These are phyloP conservation scores for Globisporangium carolinianum DNA, from an alignment of 352 stramenopile species.

Conservation along the genomic window DNA sequence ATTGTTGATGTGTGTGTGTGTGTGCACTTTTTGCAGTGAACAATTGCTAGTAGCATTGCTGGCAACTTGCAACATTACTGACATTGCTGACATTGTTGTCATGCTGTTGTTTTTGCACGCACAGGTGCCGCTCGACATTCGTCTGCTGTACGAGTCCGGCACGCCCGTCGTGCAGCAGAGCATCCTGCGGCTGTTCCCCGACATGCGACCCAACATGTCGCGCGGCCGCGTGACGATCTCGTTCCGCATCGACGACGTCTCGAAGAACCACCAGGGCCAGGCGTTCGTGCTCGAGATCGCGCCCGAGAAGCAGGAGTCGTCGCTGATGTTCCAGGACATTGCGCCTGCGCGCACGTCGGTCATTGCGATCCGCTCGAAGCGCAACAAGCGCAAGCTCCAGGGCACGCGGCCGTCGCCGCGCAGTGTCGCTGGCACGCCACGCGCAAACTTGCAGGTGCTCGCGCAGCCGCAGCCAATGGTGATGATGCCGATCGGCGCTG, in stretches of 20 bases:
- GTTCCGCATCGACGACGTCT: constrained; percentile 96
- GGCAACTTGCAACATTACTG: no score
- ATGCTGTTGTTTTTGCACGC: background rate
- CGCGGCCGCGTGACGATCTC: constrained; percentile 78
- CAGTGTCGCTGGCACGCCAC: constrained; percentile 29
- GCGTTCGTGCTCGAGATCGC: constrained; percentile 89
- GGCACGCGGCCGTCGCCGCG: constrained; percentile 28
- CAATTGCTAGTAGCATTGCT: no score
- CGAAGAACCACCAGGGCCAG: constrained; percentile 96
- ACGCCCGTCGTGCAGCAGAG: constrained; percentile 85
- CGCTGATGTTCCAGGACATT: constrained; percentile 87
- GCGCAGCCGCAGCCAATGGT: constrained; percentile 15
- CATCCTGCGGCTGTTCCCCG: constrained; percentile 85
- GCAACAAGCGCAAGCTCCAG: constrained; percentile 87
- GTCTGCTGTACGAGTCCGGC: constrained; percentile 81
- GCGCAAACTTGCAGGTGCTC: constrained; percentile 29
- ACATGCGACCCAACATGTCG: constrained; percentile 85
- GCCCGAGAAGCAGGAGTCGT: constrained; percentile 77
- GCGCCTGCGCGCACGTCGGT: constrained; percentile 78
- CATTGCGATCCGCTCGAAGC: constrained; percentile 93
- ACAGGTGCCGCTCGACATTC: constrained; percentile 53
- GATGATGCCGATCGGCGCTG: background rate
- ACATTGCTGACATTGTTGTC: background rate
- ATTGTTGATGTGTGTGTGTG: background rate
- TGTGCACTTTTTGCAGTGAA: no score